Base-by-base conservation (phyloP, 306 rosid genomes). In the Rosa chinensis region DNA sequence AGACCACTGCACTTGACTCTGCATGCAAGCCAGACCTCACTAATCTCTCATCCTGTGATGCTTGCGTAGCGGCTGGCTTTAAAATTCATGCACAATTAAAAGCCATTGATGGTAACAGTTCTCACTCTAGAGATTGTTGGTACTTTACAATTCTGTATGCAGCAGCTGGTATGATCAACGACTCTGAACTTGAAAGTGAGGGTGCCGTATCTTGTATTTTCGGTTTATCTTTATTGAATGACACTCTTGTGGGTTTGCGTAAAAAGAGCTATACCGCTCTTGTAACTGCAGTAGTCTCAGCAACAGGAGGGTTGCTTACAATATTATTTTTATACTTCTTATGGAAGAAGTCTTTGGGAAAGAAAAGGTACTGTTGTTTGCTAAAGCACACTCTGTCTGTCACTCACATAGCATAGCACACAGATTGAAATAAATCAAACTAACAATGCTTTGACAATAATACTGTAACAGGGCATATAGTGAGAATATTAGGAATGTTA, bases 91-190 rank as follows among this genome's bases (percentile, higher is more conserved):
- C 73, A 35, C 10, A 25, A 10, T 82, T 94, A 63, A 70, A 61
- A 66, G 18, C 84, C 0, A 58, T 85, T 35, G 94, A 87, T 80
- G 97, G 97, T 84, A 92, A 94, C 56, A 7, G 70, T 75, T 88
- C 97, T 10, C 91, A 87, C 44, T 72, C 84, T 28, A n/a, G 10
- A 23, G 55, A 81, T 58, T 94, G 98, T 67, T 94, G 86, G 72
- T 84, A 87, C 78, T 88, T 76, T n/a, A 9, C 89, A 1, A 56
- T 94, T 67, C 83, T 92, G 21, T 94, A 92, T 83, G 98, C 92
- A 79, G 98, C 97, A 45, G 49, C 14, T 83, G 98, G 93, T 18
- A 77, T 94, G 73, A 92, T 91, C 14, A 94, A 94, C 68, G 84
- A 87, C 71, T 74, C 63, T 80, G 98, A 97, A 25, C 97, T 97